Conservation (phyloP, 2,329 filamentous ascomycete genomes). For the Macrophomina pseudophaseolina region DNA sequence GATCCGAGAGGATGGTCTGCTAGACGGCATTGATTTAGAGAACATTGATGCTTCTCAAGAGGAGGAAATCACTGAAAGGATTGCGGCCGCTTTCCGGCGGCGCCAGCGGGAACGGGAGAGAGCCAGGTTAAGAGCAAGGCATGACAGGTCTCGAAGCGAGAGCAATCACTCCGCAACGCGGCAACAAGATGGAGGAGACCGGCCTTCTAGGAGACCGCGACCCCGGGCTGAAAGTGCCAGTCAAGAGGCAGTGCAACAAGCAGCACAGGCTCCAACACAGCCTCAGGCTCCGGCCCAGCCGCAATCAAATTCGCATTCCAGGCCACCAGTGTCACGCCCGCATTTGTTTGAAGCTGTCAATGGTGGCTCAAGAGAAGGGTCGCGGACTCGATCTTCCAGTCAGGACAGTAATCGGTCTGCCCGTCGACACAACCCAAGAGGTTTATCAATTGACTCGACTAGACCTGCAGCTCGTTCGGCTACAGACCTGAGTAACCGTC, state of each 20-base stretch:
- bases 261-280: background rate
- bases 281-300: slow-evolving; percentile 13
- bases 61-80: slow-evolving; percentile 87
- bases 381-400: slow-evolving; percentile 52
- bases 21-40: slow-evolving; percentile 87
- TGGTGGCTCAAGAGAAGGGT: slow-evolving; percentile 34
- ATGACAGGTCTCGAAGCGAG: slow-evolving; percentile 51
- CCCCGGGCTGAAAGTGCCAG: slow-evolving; percentile 42
- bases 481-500: slow-evolving; percentile 62
- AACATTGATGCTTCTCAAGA: slow-evolving; percentile 84
- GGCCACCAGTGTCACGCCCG: slow-evolving; percentile 54
- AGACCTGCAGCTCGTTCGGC: slow-evolving; percentile 65
- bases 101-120: slow-evolving; percentile 68
- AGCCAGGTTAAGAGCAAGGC: slow-evolving; percentile 34
- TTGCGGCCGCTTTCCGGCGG: slow-evolving; percentile 84
- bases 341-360: slow-evolving; percentile 51
- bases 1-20: slow-evolving; percentile 82
- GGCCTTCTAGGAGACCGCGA: slow-evolving; percentile 39
- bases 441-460: slow-evolving; percentile 31
- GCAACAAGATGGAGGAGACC: slow-evolving; percentile 35
- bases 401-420: slow-evolving; percentile 50
- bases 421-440: slow-evolving; percentile 39
- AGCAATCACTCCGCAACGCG: slow-evolving; percentile 17
- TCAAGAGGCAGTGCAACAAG: slow-evolving; percentile 28
- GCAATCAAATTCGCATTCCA: slow-evolving; percentile 21